Conservation (phyloP, 305 asterid genomes). For the Fraxinus platypoda region DNA sequence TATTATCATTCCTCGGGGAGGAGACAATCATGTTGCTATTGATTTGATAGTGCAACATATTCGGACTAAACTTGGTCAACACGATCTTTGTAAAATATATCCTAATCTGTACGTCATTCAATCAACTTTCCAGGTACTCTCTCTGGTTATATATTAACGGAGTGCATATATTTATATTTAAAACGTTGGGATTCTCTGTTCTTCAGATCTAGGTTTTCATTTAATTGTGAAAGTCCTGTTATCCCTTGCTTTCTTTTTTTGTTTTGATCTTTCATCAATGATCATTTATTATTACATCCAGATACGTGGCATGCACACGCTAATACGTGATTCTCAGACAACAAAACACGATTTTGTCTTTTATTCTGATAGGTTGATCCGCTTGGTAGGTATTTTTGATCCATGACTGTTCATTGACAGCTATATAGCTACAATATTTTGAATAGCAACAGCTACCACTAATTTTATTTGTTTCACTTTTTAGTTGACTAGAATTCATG, state of each 20-base stretch:
- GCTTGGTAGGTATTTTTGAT: conserved; percentile 38
- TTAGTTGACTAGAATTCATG: conserved; percentile 10
- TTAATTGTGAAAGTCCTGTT: conserved; percentile 12
- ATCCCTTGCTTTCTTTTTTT: conserved; percentile 6
- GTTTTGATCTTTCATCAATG: neutral
- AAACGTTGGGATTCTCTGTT: conserved; percentile 7
- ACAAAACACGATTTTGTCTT: conserved; percentile 55
- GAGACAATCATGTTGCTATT: conserved; percentile 97
- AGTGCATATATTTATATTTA: conserved; percentile 11
- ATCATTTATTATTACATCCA: conserved; percentile 19
- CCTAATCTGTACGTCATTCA: conserved; percentile 92
- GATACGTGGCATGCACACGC: conserved; percentile 67
- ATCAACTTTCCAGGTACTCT: conserved; percentile 90
- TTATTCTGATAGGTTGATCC: conserved; percentile 53
- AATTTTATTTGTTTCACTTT: neutral
- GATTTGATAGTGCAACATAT: conserved; percentile 98
- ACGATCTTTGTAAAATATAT: conserved; percentile 95
- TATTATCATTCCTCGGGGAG: conserved; percentile 98
- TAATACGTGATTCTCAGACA: conserved; percentile 51
- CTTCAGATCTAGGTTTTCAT: conserved; percentile 7
- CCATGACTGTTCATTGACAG: neutral
- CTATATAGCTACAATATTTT: neutral
- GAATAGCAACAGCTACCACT: neutral
- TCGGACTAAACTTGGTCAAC: conserved; percentile 97
- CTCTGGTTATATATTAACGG: conserved; percentile 4